Evolutionary conservation across 1,284 basidiomycete genomes (phyloP), one percentile per base, ranked within the genome.

Genomic region (Peniophora sp.): DNA sequence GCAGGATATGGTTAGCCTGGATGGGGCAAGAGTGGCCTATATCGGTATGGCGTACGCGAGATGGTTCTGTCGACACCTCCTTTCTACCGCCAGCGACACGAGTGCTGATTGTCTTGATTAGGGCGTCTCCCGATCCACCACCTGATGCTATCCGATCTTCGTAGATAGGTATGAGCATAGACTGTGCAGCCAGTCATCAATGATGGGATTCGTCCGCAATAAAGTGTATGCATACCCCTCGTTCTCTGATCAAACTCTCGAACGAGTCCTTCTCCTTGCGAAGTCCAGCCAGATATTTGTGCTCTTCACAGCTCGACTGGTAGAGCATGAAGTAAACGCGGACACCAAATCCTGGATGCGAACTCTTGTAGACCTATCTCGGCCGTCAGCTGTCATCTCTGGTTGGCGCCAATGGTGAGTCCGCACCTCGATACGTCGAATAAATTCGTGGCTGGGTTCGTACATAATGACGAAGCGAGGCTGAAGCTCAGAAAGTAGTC

Each of bases 271-370:
- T 97, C 69, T 99, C 96, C 54, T 86, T 80, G 46, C 93, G 74
- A 47, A 97, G 80, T 1, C 85, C 87, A 34, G 89, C 88, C 22
- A 99, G 76, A 66, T 97, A 99, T 60, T 92, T 88, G 65, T 97
- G 93, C 62, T 99, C 96, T 64, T 99, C 97, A 55, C 90, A 91
- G 45, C 92, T 96, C 59, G 92, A 83, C 47, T 84, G 80, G 67
- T 98, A 98, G 17, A 93, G 75, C 83, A 98, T 85, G 64, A 98
- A 95, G 65, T 99, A 99, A 3, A 97, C 88, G n/a, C 94, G 78
- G 1, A 98, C 81, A 0, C 79, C 84, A 3, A 94, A 68, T 0
- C 87, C 88, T 1, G 88, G 85, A 65, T 88, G 85, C 3, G 85
- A 79, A 56, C 85, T 86, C 60, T 88, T 81, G 66, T 95, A 94